These are phyloP conservation scores for Galeopsis tetrahit DNA, from an alignment of 257 asterid species.

Conservation along the genomic window DNA sequence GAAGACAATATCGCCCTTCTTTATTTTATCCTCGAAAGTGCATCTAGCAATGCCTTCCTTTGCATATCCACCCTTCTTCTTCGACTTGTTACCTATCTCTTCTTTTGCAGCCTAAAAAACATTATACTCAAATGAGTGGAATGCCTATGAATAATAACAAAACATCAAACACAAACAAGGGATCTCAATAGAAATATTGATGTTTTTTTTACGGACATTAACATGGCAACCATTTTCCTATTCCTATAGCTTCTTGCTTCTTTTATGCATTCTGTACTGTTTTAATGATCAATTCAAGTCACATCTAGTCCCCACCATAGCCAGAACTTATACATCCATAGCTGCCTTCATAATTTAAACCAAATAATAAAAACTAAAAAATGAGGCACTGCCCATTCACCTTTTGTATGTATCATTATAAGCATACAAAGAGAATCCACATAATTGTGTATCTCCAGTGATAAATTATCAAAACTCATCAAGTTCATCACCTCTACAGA, in stretches of 20 bases:
- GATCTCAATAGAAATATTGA: not conserved
- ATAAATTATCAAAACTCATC: too few species aligned
- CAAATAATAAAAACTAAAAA: too few species aligned
- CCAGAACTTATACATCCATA: too few species aligned
- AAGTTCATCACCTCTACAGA: too few species aligned
- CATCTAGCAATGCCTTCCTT: constrained; percentile 97
- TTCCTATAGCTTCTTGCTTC: not conserved
- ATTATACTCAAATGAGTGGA: not conserved
- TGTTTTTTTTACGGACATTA: not conserved
- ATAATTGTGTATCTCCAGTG: too few species aligned
- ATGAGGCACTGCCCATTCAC: too few species aligned
- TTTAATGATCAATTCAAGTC: too few species aligned
- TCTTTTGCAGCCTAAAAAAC: constrained; percentile 79
- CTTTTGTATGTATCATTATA: too few species aligned
- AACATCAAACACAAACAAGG: constrained; percentile 6
- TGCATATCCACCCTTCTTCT: constrained; percentile 74
- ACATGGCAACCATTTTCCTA: not conserved
- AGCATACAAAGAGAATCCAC: too few species aligned
- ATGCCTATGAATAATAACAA: not conserved
- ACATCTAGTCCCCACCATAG: too few species aligned
- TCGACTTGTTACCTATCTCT: constrained; percentile 74
- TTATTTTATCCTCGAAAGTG: constrained; percentile 92
- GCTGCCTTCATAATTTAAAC: too few species aligned
- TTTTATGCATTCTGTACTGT: not conserved
- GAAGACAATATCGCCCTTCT: constrained; percentile 90